These are phyloP conservation scores for Persicaria tinctoria DNA, from an alignment of 148 eudicot genomes.

Conservation along the genomic window DNA sequence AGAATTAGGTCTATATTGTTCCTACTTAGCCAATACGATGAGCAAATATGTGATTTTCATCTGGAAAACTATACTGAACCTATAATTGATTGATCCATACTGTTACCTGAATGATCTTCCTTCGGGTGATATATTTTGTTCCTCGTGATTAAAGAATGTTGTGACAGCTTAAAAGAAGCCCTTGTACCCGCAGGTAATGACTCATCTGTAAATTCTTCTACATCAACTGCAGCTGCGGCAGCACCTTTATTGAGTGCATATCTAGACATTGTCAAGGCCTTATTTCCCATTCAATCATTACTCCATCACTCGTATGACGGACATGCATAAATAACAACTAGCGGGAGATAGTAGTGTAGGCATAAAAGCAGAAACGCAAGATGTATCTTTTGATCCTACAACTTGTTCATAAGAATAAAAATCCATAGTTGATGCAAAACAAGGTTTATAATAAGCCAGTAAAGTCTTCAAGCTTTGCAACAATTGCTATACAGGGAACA, in stretches of 20 bases:
- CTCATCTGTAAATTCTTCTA: constrained; percentile 43
- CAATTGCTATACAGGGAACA: no score
- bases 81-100: neutral
- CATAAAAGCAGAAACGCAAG: no score
- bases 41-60: neutral
- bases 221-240: constrained; percentile 64
- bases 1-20: neutral
- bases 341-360: no score
- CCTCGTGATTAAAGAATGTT: constrained; percentile 55
- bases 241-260: constrained; percentile 80
- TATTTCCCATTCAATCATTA: constrained; percentile 5
- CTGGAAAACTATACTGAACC: neutral
- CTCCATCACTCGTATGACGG: neutral
- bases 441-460: no score
- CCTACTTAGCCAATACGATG: neutral
- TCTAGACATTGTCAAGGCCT: constrained; percentile 38
- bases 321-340: no score
- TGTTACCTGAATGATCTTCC: constrained; percentile 44
- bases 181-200: constrained; percentile 14
- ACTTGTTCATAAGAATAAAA: no score
- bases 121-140: constrained; percentile 19
- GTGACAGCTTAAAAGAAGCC: constrained; percentile 39
- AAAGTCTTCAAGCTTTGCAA: no score
- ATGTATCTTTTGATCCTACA: no score
- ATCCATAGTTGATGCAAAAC: no score